Percentiles rank a stretch among this genome's conserved stretches.
These are phyloP conservation scores for Syzygium aromaticum DNA, from an alignment of 345 rosid genomes.

Conservation along the genomic window DNA sequence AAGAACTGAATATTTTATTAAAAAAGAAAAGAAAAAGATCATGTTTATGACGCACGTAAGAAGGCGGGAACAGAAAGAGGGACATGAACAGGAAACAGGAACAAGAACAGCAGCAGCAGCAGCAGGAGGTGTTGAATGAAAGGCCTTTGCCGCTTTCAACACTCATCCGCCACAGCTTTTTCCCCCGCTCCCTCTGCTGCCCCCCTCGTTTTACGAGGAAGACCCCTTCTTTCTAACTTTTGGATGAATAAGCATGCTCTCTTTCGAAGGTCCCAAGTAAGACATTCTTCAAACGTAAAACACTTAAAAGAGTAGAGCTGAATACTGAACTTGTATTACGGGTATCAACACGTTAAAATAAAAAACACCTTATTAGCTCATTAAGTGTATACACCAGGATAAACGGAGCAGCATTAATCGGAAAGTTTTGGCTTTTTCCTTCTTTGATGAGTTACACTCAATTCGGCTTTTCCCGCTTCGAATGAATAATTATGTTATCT, in stretches of 20 bases:
- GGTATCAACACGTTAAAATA: too few relatives aligned
- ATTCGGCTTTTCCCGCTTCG: background rate
- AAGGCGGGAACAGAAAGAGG: slow-evolving; percentile 9
- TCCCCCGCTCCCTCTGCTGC: background rate
- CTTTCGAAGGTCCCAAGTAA: background rate
- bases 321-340: too few relatives aligned
- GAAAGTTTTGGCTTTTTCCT: too few relatives aligned
- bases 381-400: too few relatives aligned
- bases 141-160: slow-evolving; percentile 13
- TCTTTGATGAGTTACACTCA: too few relatives aligned
- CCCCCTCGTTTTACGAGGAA: slow-evolving; percentile 9
- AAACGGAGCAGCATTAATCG: too few relatives aligned
- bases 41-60: slow-evolving; percentile 34
- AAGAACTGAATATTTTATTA: too few relatives aligned
- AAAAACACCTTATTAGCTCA: too few relatives aligned
- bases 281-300: too few relatives aligned
- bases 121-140: slow-evolving; percentile 13
- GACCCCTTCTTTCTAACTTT: background rate
- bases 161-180: slow-evolving; percentile 19
- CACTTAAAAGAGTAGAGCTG: too few relatives aligned
- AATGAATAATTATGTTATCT: background rate
- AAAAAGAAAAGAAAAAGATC: too few relatives aligned
- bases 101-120: background rate
- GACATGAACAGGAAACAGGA: background rate
- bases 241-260: background rate